These are phyloP conservation scores for Cryptococcus sp. DNA, from an alignment of 1,284 basidiomycete species.

Conservation along the genomic window DNA sequence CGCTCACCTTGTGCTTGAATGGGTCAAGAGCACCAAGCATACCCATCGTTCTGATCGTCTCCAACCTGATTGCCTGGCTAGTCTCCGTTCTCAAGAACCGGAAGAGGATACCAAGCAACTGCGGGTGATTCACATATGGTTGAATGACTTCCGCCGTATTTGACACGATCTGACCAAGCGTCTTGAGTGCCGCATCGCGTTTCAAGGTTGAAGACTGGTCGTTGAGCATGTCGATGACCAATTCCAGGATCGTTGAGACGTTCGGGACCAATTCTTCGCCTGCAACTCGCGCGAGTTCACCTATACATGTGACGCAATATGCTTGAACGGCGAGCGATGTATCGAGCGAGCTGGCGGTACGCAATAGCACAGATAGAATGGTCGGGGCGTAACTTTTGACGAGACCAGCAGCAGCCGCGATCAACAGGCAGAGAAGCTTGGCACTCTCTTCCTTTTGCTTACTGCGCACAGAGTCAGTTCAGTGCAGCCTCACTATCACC, in stretches of 20 bases:
- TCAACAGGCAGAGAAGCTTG: conserved; percentile 78
- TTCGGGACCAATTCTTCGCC: conserved; percentile 87
- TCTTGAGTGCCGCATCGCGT: conserved; percentile 90
- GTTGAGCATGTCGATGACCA: conserved; percentile 84
- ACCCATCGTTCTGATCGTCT: conserved; percentile 90
- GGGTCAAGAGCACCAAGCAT: conserved; percentile 98
- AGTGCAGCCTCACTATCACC: neutral
- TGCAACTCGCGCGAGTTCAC: conserved; percentile 89
- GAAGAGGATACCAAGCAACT: conserved; percentile 82
- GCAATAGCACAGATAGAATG: conserved; percentile 87
- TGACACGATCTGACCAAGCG: conserved; percentile 92
- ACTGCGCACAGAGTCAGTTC: conserved; percentile 52
- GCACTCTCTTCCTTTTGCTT: conserved; percentile 87
- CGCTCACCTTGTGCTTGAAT: conserved; percentile 80
- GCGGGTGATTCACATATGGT: conserved; percentile 88
- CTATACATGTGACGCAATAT: conserved; percentile 90
- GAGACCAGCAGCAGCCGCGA: conserved; percentile 86
- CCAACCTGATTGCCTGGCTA: conserved; percentile 73
- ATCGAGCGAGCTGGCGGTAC: conserved; percentile 74
- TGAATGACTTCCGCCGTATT: conserved; percentile 94
- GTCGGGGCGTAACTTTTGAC: conserved; percentile 98
- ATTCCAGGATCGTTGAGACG: conserved; percentile 83
- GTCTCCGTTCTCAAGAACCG: conserved; percentile 85
- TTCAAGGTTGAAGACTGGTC: conserved; percentile 76
- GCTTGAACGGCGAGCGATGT: conserved; percentile 85